Percentiles rank a stretch among this genome's conserved stretches.
These are phyloP conservation scores for Calonectria pauciramosa DNA, from an alignment of 2,329 filamentous ascomycete genomes.

Conservation along the genomic window DNA sequence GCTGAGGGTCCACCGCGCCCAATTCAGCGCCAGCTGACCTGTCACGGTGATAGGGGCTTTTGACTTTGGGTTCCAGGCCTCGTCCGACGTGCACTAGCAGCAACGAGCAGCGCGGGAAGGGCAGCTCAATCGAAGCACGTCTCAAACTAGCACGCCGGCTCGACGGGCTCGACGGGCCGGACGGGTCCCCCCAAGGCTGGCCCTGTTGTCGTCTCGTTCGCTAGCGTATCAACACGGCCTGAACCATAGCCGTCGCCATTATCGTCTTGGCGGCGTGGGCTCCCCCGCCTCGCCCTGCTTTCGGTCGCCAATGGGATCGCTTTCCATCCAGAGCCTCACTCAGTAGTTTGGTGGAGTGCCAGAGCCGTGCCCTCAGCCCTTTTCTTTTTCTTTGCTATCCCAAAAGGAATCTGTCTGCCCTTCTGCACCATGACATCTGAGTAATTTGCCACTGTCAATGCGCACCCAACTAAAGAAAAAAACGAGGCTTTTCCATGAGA, in stretches of 20 bases:
- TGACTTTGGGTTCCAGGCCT: neutral
- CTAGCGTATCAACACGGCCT: neutral
- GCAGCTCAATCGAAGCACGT: neutral
- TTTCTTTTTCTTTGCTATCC: neutral
- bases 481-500: neutral
- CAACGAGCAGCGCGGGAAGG: neutral
- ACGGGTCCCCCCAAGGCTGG: neutral
- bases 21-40: neutral
- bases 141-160: neutral
- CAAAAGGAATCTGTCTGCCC: neutral
- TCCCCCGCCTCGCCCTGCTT: neutral
- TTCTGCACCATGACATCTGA: neutral
- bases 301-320: neutral
- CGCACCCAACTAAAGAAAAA: neutral
- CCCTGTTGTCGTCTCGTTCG: neutral
- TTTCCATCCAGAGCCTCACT: neutral
- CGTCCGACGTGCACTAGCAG: neutral
- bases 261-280: neutral
- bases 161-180: constrained; percentile 1
- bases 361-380: neutral
- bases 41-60: neutral
- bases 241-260: neutral
- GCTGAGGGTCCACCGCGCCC: neutral
- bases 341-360: neutral
- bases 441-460: neutral